A percentile compares a stretch with the other conserved stretches of the same genome.
Evolutionary conservation across 768 basidiomycete species (phyloP).

Genomic region (Termitomyces sp.): DNA sequence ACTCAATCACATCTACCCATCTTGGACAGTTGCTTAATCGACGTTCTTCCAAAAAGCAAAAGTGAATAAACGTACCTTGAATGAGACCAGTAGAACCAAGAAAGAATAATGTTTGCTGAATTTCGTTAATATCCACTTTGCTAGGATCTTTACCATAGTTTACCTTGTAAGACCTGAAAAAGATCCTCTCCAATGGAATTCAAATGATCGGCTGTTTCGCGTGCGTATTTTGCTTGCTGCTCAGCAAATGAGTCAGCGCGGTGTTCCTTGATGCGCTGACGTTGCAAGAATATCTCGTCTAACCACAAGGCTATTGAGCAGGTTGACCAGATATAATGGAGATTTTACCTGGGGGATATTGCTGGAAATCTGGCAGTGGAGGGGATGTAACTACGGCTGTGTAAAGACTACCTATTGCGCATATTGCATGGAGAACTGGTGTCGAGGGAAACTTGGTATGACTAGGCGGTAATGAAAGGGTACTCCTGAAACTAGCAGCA

Average conservation of each 20-base stretch:
- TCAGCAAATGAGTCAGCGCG: constrained; percentile 61
- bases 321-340: neutral
- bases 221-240: constrained; percentile 52
- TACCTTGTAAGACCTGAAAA: constrained; percentile 61
- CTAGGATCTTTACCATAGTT: neutral
- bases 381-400: constrained; percentile 62
- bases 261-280: constrained; percentile 36
- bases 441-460: constrained; percentile 71
- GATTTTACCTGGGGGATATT: constrained; percentile 39
- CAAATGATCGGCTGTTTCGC: constrained; percentile 40
- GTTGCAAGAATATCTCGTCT: constrained; percentile 54
- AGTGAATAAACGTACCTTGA: constrained; percentile 42
- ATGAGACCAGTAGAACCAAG: constrained; percentile 74
- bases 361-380: constrained; percentile 43
- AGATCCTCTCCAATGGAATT: constrained; percentile 48
- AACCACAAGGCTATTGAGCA: neutral
- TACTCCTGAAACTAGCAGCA: constrained; percentile 54
- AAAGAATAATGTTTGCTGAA: constrained; percentile 56
- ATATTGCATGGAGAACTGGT: constrained; percentile 80
- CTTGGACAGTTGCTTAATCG: constrained; percentile 26
- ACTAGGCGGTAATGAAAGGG: constrained; percentile 57
- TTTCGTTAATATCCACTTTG: neutral
- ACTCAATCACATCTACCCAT: constrained; percentile 61
- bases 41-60: neutral
- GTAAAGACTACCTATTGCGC: constrained; percentile 73